Percentiles rank a stretch among this genome's conserved stretches.
phyloP scores from a whole-genome alignment of 2,329 filamentous ascomycete species.

The Tolypocladium pustulatum region DNA sequence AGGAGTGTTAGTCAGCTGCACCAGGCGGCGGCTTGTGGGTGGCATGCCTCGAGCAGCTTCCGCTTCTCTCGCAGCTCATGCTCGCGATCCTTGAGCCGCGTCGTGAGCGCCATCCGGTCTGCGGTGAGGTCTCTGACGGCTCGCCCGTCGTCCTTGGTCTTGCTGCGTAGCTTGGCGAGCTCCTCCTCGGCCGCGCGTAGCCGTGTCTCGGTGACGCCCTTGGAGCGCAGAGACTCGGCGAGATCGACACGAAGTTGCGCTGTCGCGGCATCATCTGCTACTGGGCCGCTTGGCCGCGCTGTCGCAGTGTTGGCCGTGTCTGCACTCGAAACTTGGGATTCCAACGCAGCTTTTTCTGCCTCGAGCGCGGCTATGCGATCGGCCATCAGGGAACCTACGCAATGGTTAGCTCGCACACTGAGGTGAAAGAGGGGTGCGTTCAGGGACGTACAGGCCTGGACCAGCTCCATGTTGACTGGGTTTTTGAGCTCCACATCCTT shows the following conservation, averaged over 20 bases:
- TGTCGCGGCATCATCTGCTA: slow-evolving; percentile 20
- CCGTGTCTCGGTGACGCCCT: slow-evolving; percentile 54
- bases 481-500: slow-evolving; percentile 60
- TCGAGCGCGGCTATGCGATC: slow-evolving; percentile 56
- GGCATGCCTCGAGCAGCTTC: slow-evolving; percentile 59
- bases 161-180: slow-evolving; percentile 50
- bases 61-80: slow-evolving; percentile 79
- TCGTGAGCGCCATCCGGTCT: slow-evolving; percentile 50
- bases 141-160: slow-evolving; percentile 47
- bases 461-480: slow-evolving; percentile 52
- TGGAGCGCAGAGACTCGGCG: slow-evolving; percentile 65
- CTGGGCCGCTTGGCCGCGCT: neutral
- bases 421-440: slow-evolving; percentile 1
- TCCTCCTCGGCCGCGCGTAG: slow-evolving; percentile 54
- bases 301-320: slow-evolving; percentile 5
- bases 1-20: slow-evolving; percentile 9
- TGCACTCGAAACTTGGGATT: slow-evolving; percentile 16
- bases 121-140: slow-evolving; percentile 51
- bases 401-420: slow-evolving; percentile 8
- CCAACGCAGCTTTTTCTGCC: slow-evolving; percentile 39
- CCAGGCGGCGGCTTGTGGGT: neutral
- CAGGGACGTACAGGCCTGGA: slow-evolving; percentile 60
- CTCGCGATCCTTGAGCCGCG: slow-evolving; percentile 67
- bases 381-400: slow-evolving; percentile 51
- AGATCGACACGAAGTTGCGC: slow-evolving; percentile 58